These are phyloP conservation scores for Citrullus mucosospermus DNA, from an alignment of 306 rosid species.

Conservation along the genomic window DNA sequence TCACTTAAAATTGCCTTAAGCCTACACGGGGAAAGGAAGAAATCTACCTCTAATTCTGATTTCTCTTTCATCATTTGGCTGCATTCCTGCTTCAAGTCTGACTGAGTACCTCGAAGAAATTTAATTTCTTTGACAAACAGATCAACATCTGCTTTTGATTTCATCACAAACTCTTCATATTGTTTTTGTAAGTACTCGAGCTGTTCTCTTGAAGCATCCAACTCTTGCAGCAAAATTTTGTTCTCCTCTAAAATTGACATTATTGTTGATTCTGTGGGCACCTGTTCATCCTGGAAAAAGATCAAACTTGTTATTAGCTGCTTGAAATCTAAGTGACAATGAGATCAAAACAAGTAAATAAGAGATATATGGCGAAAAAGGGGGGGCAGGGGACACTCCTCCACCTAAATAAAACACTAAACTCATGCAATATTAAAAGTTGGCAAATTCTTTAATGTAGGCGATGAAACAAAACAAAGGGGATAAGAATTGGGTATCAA, in stretches of 20 bases:
- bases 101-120: constrained; percentile 65
- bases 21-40: background rate
- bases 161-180: constrained; percentile 60
- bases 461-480: background rate
- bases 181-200: constrained; percentile 47
- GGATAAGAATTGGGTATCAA: background rate
- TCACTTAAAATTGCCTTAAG: background rate
- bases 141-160: constrained; percentile 78
- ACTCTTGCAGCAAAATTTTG: constrained; percentile 51
- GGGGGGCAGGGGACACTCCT: background rate
- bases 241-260: constrained; percentile 54
- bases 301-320: constrained; percentile 11
- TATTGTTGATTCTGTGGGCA: constrained; percentile 46
- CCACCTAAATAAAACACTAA: background rate
- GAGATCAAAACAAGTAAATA: constrained; percentile 2
- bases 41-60: constrained; percentile 60
- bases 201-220: constrained; percentile 53
- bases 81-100: constrained; percentile 72
- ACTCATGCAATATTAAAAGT: background rate
- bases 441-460: background rate
- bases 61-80: constrained; percentile 62
- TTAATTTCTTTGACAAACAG: constrained; percentile 78
- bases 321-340: constrained; percentile 13
- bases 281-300: constrained; percentile 60
- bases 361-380: background rate